phyloP scores from a whole-genome alignment of 805 yeast species.

The Metschnikowia sp. region DNA sequence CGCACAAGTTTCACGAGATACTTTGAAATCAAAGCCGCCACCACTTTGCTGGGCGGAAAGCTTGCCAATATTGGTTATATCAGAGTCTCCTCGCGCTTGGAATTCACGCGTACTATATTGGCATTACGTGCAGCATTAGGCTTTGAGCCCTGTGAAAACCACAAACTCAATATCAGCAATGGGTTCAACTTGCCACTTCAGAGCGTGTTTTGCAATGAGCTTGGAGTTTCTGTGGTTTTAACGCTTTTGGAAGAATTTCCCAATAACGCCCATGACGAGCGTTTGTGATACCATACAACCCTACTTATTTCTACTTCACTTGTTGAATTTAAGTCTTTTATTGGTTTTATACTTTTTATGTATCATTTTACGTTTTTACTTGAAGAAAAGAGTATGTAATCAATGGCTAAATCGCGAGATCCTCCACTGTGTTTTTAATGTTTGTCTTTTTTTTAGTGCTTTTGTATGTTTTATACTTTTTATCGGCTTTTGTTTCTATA shows the following conservation, averaged over 20 bases:
- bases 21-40: neutral
- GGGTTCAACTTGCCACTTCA: conserved; percentile 1
- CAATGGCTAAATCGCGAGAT: too few relatives aligned
- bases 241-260: neutral
- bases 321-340: too few relatives aligned
- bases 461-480: too few relatives aligned
- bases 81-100: neutral
- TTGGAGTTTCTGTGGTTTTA: neutral
- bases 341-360: too few relatives aligned
- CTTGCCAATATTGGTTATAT: neutral
- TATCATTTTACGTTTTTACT: too few relatives aligned
- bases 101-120: conserved; percentile 2
- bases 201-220: neutral
- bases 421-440: too few relatives aligned
- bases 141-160: neutral
- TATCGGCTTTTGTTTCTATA: too few relatives aligned
- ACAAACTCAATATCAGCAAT: neutral
- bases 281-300: too few relatives aligned
- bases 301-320: too few relatives aligned
- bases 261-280: too few relatives aligned
- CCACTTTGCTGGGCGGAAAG: neutral
- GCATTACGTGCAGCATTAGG: neutral
- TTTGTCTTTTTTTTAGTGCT: too few relatives aligned
- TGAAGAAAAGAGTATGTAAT: too few relatives aligned
- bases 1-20: neutral